Conservation (phyloP, 495 filamentous ascomycete genomes). For the Penicillium verhagenii region DNA sequence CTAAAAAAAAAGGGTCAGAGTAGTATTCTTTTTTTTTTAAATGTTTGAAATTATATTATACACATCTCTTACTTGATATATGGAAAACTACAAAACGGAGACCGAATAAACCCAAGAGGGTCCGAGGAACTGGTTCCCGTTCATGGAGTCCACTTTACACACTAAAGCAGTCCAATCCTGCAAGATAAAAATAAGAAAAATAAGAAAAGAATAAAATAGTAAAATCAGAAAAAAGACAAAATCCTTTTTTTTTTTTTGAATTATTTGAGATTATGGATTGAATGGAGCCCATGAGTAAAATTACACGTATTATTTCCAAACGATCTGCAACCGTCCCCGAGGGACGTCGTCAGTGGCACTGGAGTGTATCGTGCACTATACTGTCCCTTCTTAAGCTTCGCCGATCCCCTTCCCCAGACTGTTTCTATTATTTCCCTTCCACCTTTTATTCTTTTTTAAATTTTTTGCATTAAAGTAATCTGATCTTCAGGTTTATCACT, state of each 20-base stretch:
- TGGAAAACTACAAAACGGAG: too few species aligned
- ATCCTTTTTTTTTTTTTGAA: too few species aligned
- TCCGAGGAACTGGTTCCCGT: conserved; percentile 44
- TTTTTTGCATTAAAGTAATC: conserved; percentile 15
- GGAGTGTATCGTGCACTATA: conserved; percentile 32
- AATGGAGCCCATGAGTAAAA: conserved; percentile 6
- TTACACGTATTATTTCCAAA: conserved; percentile 22
- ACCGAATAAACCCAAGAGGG: too few species aligned
- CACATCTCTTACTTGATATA: neutral
- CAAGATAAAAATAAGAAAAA: conserved; percentile 15
- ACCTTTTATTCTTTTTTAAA: conserved; percentile 24
- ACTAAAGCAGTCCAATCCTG: conserved; percentile 24
- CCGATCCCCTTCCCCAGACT: conserved; percentile 66
- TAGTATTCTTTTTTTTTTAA: too few species aligned
- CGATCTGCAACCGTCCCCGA: conserved; percentile 48
- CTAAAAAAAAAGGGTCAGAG: too few species aligned
- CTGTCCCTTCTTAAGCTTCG: conserved; percentile 68
- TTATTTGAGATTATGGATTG: conserved; percentile 7
- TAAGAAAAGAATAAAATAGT: conserved; percentile 1
- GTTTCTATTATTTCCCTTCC: conserved; percentile 28
- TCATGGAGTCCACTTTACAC: conserved; percentile 27
- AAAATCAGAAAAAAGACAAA: neutral
- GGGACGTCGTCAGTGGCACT: conserved; percentile 51
- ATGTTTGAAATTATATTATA: too few species aligned
- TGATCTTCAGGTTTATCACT: conserved; percentile 36